Conservation (phyloP, 768 basidiomycete genomes). For the Mycena vitilis region DNA sequence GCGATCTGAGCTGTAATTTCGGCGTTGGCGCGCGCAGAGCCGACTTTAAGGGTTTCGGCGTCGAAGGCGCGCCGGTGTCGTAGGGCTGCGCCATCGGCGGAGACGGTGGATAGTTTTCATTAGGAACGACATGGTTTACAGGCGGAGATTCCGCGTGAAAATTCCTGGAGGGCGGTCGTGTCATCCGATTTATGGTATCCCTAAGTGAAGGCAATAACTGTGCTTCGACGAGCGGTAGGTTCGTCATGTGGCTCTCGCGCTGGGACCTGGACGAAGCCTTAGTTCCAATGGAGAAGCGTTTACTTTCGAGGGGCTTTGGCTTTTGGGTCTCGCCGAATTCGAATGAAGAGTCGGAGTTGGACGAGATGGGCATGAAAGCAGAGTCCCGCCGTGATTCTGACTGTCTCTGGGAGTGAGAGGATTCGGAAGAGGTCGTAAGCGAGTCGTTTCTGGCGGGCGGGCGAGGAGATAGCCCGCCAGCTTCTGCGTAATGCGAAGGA, state of each 20-base stretch:
- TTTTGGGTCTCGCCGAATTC: constrained; percentile 36
- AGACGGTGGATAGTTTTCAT: constrained; percentile 17
- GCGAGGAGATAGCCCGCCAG: constrained; percentile 51
- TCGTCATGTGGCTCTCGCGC: constrained; percentile 58
- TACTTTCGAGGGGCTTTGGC: constrained; percentile 30
- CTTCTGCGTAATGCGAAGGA: constrained; percentile 68
- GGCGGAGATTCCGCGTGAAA: constrained; percentile 29
- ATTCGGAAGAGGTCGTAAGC: constrained; percentile 23
- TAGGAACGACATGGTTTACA: constrained; percentile 23
- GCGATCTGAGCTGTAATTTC: constrained; percentile 36
- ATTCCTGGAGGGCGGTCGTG: constrained; percentile 56
- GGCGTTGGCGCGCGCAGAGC: constrained; percentile 52
- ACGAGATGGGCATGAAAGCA: constrained; percentile 35
- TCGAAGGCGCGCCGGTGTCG: constrained; percentile 31
- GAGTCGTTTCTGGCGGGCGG: constrained; percentile 29
- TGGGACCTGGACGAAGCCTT: constrained; percentile 28
- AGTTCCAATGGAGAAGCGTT: constrained; percentile 26
- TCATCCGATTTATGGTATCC: constrained; percentile 83
- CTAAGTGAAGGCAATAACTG: constrained; percentile 76
- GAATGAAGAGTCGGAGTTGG: constrained; percentile 45
- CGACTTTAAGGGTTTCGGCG: constrained; percentile 50
- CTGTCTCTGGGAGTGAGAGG: constrained; percentile 18
- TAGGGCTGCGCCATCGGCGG: constrained; percentile 14
- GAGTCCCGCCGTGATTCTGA: constrained; percentile 33
- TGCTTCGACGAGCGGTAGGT: constrained; percentile 70